Base-by-base conservation (phyloP, 139 green algal species). In the Asterochloris erici region DNA sequence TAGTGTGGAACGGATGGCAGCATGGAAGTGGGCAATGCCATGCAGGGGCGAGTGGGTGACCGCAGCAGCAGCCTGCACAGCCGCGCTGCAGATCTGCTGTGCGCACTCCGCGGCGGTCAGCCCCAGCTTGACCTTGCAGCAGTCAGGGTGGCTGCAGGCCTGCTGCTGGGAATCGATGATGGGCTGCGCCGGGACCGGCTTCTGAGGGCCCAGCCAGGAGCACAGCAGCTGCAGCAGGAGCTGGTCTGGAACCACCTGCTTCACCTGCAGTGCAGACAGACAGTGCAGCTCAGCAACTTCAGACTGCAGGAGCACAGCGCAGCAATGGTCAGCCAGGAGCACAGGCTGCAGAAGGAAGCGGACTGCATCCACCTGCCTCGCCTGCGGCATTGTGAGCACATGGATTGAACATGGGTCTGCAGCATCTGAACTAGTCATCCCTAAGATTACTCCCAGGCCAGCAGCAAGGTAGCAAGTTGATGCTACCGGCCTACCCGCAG, bases 1-100 rank as follows among this genome's bases (percentile, higher is more conserved):
- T n/a, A 98, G 88, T 0, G 92, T 89, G 0, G 88, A 89, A 29
- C 90, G 88, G 79, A 98, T 97, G 79, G 89, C 93, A 61, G 89
- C 84, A 87, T 98, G 95, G 77, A 98, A 91, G 79, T 97, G 90
- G 0, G 92, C 84, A 26, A 98, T 95, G 26, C 92, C 90, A 83
- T 95, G 77, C 63, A 81, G 27, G 27, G 77, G 77, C 17, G 77
- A 63, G 9, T 63, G 77, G 1, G 61, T 47, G 15, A 14, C 15
- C 61, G 78, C 11, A 11, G 27, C 27, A 14, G 26, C 6, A 27
- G 78, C 26, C 14, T 61, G 63, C 19, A 27, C 38, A 26, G 61
- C 61, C 10, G 14, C 62, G 29, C 29, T 79, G 15, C 74, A 27
- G 38, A 26, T 64, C 60, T 68, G 21, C 60, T 69, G 47, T 21